A percentile compares a stretch with the other conserved stretches of the same genome.
phyloP scores from a whole-genome alignment of 192 early-diverging fungal genomes.

The Spizellomyces punctatus region DNA sequence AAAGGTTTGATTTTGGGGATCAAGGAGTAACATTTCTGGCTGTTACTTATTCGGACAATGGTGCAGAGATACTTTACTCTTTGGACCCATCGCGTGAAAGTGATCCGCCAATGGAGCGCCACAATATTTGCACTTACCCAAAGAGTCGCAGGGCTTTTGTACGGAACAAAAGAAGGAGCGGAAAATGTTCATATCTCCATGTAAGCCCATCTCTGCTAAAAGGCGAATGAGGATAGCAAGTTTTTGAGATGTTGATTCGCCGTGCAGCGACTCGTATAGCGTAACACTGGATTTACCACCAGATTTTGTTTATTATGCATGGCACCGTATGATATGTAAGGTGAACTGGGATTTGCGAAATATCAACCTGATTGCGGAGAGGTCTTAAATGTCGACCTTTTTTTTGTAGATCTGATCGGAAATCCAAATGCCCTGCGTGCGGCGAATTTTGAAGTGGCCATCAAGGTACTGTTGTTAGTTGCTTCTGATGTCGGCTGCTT shows the following conservation, averaged over 20 bases:
- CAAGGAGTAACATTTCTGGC: not conserved
- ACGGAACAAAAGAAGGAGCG: slow-evolving; percentile 68
- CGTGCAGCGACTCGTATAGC: slow-evolving; percentile 20
- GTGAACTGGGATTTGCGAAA: not conserved
- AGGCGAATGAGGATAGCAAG: not conserved
- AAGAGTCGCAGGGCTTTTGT: slow-evolving; percentile 66
- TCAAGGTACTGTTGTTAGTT: not conserved
- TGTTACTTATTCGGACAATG: not conserved
- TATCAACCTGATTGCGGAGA: not conserved
- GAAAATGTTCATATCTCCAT: slow-evolving; percentile 54
- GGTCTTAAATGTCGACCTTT: not conserved
- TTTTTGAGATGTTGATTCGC: slow-evolving; percentile 10
- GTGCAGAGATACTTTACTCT: slow-evolving; percentile 42
- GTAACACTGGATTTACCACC: slow-evolving; percentile 48
- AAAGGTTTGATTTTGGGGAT: slow-evolving; percentile 36
- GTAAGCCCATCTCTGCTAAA: slow-evolving; percentile 10
- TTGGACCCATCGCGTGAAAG: slow-evolving; percentile 77
- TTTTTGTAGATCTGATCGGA: slow-evolving; percentile 45
- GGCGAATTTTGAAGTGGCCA: slow-evolving; percentile 46
- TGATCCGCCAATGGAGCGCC: slow-evolving; percentile 77
- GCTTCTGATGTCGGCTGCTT: too few species aligned
- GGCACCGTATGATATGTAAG: slow-evolving; percentile 67
- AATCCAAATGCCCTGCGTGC: slow-evolving; percentile 44
- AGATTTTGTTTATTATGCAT: slow-evolving; percentile 71
- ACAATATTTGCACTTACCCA: slow-evolving; percentile 68